Evolutionary conservation across 2,329 filamentous ascomycete species (phyloP).

Genomic region (Sporothrix inflata): DNA sequence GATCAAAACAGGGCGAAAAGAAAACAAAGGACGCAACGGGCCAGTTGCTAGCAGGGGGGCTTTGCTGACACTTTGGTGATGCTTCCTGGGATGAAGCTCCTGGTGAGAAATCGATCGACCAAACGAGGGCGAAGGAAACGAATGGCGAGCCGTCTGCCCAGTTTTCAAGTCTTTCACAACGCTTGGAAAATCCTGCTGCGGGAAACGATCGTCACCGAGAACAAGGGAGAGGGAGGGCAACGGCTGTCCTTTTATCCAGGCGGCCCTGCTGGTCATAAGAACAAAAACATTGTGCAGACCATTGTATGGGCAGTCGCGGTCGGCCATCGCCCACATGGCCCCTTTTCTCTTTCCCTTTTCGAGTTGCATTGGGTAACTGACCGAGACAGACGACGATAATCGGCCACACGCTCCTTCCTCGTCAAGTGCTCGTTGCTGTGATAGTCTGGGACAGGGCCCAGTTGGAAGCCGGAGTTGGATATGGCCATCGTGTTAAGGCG

Average conservation of each 20-base stretch:
- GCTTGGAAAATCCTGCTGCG: background rate
- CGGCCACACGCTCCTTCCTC: background rate
- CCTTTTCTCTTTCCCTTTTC: background rate
- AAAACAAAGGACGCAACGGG: background rate
- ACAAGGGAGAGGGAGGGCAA: background rate
- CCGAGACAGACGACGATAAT: slow-evolving; percentile 7
- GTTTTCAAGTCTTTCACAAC: background rate
- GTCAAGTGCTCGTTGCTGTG: background rate
- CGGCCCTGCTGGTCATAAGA: background rate
- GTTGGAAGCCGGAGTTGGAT: slow-evolving; percentile 1
- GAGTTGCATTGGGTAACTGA: background rate
- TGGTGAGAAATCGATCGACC: background rate
- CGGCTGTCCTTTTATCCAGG: slow-evolving; percentile 14
- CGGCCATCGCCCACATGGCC: background rate
- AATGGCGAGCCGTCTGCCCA: slow-evolving; percentile 2
- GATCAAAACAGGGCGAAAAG: background rate
- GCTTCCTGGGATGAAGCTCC: background rate
- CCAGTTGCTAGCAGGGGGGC: background rate
- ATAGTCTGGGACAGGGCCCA: background rate
- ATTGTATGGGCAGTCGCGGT: background rate
- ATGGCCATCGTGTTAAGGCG: background rate
- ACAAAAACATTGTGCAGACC: background rate
- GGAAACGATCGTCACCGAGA: background rate
- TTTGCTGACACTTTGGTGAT: slow-evolving; percentile 9
- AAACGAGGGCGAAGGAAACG: slow-evolving; percentile 11